phyloP scores from a whole-genome alignment of 2,329 filamentous ascomycete genomes.

The Lecanoromycetidae sp. region DNA sequence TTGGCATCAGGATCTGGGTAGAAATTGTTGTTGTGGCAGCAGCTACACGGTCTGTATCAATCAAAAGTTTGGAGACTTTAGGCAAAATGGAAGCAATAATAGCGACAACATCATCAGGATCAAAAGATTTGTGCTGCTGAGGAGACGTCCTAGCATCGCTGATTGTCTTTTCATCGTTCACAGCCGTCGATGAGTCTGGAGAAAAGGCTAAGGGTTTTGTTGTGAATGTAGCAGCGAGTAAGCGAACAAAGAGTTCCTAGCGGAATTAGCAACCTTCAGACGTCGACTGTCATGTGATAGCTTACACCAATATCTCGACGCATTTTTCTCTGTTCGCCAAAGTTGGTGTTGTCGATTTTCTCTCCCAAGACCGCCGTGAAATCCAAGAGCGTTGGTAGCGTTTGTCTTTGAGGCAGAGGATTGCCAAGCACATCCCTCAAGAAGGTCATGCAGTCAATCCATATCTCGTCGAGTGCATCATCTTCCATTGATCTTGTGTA shows the following conservation, averaged over 20 bases:
- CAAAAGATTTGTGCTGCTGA: constrained; percentile 27
- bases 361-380: constrained; percentile 83
- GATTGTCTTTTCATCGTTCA: constrained; percentile 29
- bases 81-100: constrained; percentile 71
- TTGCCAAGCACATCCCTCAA: constrained; percentile 81
- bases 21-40: constrained; percentile 71
- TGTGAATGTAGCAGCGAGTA: constrained; percentile 89
- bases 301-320: constrained; percentile 73
- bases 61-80: constrained; percentile 67
- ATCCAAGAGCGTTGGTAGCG: constrained; percentile 70
- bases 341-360: constrained; percentile 96
- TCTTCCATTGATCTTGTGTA: constrained; percentile 87
- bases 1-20: constrained; percentile 67
- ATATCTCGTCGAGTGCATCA: constrained; percentile 96
- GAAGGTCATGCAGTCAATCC: constrained; percentile 87
- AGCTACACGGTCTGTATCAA: constrained; percentile 72
- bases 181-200: constrained; percentile 40
- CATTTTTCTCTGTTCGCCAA: constrained; percentile 89
- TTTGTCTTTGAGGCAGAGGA: constrained; percentile 87
- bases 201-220: constrained; percentile 66
- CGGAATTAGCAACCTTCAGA: neutral
- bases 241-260: constrained; percentile 74
- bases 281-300: constrained; percentile 18
- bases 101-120: constrained; percentile 62
- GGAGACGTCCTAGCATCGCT: constrained; percentile 22